Conservation (phyloP, 2,329 filamentous ascomycete genomes). For the Fusarium pseudoanthophilum region DNA sequence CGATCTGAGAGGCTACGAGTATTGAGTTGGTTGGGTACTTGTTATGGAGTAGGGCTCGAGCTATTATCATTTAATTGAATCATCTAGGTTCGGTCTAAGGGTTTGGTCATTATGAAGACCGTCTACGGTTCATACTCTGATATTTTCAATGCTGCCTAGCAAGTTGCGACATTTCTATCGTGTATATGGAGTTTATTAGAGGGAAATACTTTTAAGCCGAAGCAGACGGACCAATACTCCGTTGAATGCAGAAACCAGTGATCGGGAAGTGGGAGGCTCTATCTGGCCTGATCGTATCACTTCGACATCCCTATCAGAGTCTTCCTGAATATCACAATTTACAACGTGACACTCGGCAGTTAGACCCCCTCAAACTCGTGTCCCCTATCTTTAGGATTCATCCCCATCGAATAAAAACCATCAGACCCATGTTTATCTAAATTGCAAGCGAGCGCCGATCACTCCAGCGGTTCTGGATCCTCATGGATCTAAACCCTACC, state of each 20-base stretch:
- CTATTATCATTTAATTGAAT: background rate
- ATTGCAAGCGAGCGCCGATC: slow-evolving; percentile 20
- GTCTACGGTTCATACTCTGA: too few relatives aligned
- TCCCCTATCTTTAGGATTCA: background rate
- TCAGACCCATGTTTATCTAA: background rate
- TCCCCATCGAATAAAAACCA: background rate
- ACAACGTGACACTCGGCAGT: slow-evolving; percentile 15
- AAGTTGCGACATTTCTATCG: too few relatives aligned
- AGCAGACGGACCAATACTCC: too few relatives aligned
- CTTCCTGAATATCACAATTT: slow-evolving; percentile 17
- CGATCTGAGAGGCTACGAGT: background rate
- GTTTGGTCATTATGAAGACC: background rate
- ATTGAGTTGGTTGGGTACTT: too few relatives aligned
- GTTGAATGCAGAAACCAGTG: too few relatives aligned
- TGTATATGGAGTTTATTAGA: too few relatives aligned
- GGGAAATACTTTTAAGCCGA: too few relatives aligned
- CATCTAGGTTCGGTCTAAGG: background rate
- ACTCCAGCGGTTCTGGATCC: slow-evolving; percentile 16
- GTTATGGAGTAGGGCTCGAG: background rate
- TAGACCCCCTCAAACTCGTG: background rate
- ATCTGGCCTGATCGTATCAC: background rate
- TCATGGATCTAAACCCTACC: background rate
- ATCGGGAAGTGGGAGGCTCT: background rate
- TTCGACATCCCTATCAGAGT: background rate
- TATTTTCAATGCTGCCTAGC: too few relatives aligned